These are phyloP conservation scores for Xylariaceae sp. DNA, from an alignment of 2,329 filamentous ascomycete species.

Conservation along the genomic window DNA sequence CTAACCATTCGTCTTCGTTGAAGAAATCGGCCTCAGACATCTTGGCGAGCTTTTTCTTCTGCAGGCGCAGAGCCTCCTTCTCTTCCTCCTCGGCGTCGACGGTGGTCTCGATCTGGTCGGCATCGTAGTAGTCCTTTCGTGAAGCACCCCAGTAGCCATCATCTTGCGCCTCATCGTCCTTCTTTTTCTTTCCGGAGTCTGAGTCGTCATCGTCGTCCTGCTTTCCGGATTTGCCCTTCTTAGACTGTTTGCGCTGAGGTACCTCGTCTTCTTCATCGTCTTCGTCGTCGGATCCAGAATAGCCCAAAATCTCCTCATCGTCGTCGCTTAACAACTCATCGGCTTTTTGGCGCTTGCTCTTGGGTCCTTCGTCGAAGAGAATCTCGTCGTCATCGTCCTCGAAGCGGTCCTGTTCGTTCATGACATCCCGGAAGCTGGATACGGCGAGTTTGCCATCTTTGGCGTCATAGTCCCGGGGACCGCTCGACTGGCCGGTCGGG, in stretches of 20 bases:
- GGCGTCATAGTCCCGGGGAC: slow-evolving; percentile 51
- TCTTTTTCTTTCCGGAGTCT: slow-evolving; percentile 48
- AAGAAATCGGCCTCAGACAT: slow-evolving; percentile 95
- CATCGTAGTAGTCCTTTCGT: slow-evolving; percentile 88
- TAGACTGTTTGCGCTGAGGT: slow-evolving; percentile 40
- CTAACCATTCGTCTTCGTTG: slow-evolving; percentile 81
- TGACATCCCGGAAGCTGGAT: slow-evolving; percentile 72
- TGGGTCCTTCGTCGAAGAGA: slow-evolving; percentile 73
- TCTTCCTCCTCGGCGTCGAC: slow-evolving; percentile 79
- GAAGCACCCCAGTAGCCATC: slow-evolving; percentile 80
- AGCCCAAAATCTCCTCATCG: slow-evolving; percentile 55
- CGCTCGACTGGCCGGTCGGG: slow-evolving; percentile 41
- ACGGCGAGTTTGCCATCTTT: slow-evolving; percentile 58
- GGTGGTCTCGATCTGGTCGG: slow-evolving; percentile 54
- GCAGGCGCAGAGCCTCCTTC: slow-evolving; percentile 77
- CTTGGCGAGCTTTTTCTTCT: slow-evolving; percentile 82
- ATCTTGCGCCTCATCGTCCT: slow-evolving; percentile 44
- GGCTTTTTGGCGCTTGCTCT: slow-evolving; percentile 70
- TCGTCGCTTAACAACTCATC: slow-evolving; percentile 46
- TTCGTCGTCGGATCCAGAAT: slow-evolving; percentile 53
- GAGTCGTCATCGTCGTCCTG: slow-evolving; percentile 27
- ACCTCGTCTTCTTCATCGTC: slow-evolving; percentile 36
- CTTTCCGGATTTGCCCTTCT: slow-evolving; percentile 25
- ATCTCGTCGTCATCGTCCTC: slow-evolving; percentile 82
- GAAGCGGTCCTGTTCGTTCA: slow-evolving; percentile 92